Evolutionary conservation across 768 basidiomycete species (phyloP), one percentile per base, ranked within the genome.

Genomic region (Mycena belliarum): DNA sequence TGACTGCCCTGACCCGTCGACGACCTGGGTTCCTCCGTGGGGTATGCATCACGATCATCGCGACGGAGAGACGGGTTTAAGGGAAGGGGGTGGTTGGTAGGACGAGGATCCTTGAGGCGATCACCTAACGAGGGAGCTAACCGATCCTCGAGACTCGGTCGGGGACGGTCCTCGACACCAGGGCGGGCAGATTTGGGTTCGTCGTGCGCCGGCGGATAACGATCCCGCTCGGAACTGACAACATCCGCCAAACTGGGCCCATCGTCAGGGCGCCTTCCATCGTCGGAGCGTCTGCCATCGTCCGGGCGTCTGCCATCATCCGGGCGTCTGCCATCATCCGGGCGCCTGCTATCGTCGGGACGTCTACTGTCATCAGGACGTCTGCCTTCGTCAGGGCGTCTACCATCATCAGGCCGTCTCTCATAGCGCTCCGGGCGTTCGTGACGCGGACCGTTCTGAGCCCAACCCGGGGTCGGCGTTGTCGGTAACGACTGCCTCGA

Each of bases 131-230:
- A 50, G 14, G 48, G 49, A 15, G 43, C 52, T 16, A 55, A 28
- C 52, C 59, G 49, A 18, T 55, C 59, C 40, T 60, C 59, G 4
- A 60, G 49, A 28, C 59, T 55, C n/a, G n/a, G n/a, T n/a, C n/a
- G n/a, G n/a, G n/a, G n/a, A n/a, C 59, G 49, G n/a, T 55, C 59
- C 40, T 60, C 59, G 4, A 60, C 43, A 28, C 59, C 51, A 25
- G 6, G 20, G 10, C 53, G 54, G 23, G 16, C 18, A 23, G 46
- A 49, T 43, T 20, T 38, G 21, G 52, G 50, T 24, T 56, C 54
- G 32, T 52, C 53, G 21, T 33, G 28, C 20, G 21, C 29, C 8
- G 54, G 45, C 24, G 59, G 49, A 38, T 55, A 55, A 14, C 54
- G 59, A 24, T 56, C 54, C 14, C 54, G 50, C 16, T 55, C 54